phyloP scores from a whole-genome alignment of 257 asterid species.

The Asclepias syriaca region DNA sequence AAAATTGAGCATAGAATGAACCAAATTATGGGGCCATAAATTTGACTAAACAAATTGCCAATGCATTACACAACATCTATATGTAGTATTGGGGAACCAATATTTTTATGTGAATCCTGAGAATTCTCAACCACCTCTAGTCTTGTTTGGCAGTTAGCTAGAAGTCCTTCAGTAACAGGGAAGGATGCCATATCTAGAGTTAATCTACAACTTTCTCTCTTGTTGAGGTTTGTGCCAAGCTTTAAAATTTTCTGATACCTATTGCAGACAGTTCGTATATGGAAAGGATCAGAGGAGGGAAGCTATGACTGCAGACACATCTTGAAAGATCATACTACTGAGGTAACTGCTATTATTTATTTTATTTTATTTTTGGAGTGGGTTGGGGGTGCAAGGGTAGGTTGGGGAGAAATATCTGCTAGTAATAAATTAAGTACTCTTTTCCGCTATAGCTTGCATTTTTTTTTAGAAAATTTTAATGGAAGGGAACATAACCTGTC shows the following conservation, averaged over 20 bases:
- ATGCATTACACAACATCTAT: not conserved
- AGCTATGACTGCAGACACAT: constrained; percentile 59
- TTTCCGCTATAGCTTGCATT: not conserved
- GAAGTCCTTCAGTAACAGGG: not conserved
- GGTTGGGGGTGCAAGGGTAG: too few relatives aligned
- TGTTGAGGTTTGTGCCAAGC: not conserved
- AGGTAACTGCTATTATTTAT: constrained; percentile 41
- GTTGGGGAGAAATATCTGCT: not conserved
- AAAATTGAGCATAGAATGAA: not conserved
- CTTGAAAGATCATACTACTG: constrained; percentile 89
- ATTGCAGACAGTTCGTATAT: constrained; percentile 91
- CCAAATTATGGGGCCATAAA: not conserved
- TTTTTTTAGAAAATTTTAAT: not conserved
- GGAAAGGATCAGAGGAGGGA: constrained; percentile 79
- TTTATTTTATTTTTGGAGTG: not conserved
- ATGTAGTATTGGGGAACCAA: not conserved
- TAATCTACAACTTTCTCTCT: not conserved
- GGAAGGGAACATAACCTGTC: not conserved
- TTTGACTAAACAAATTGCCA: not conserved
- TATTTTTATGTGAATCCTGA: not conserved
- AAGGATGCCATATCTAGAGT: not conserved
- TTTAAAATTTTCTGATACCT: constrained; percentile 3
- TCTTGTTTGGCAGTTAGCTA: not conserved
- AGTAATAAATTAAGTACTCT: not conserved
- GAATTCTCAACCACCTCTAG: not conserved